Percentiles rank a stretch among this genome's conserved stretches.
Evolutionary conservation across 1,284 basidiomycete species (phyloP).

Genomic region (Trichosporon ovoides): DNA sequence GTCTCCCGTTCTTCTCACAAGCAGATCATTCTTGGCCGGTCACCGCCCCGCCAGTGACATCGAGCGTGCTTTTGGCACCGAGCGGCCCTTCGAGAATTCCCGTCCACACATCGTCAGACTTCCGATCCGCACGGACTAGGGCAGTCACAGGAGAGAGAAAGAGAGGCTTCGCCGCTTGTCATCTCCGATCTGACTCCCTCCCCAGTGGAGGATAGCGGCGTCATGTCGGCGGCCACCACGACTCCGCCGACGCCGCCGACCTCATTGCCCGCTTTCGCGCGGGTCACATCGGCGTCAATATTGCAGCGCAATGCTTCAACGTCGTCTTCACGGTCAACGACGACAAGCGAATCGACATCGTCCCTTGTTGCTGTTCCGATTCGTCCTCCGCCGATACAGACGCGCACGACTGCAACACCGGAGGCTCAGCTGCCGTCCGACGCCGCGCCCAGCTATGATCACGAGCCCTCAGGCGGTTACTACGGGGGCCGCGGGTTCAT

Average conservation of each 20-base stretch:
- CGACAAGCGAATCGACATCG: constrained; percentile 38
- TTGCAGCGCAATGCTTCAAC: constrained; percentile 41
- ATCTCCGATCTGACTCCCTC: background rate
- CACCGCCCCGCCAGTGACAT: too few relatives aligned
- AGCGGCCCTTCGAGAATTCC: too few relatives aligned
- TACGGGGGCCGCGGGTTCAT: constrained; percentile 31
- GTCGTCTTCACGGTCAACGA: constrained; percentile 37
- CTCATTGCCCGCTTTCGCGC: constrained; percentile 14
- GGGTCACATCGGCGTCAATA: constrained; percentile 17
- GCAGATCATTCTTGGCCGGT: too few relatives aligned
- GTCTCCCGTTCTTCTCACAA: too few relatives aligned
- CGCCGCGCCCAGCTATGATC: constrained; percentile 4
- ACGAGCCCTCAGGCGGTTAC: constrained; percentile 4
- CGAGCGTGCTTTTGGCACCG: too few relatives aligned
- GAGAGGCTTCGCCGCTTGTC: too few relatives aligned
- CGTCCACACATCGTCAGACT: too few relatives aligned
- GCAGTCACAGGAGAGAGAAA: too few relatives aligned
- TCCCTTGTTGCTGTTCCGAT: constrained; percentile 48
- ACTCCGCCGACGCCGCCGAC: constrained; percentile 20
- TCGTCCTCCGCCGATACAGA: constrained; percentile 43
- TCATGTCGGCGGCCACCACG: constrained; percentile 3
- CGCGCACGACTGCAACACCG: constrained; percentile 42
- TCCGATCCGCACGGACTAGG: too few relatives aligned
- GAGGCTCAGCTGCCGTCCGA: constrained; percentile 25
- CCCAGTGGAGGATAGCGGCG: background rate